Conservation (phyloP, 768 basidiomycete species). For the Mycena amicta region DNA sequence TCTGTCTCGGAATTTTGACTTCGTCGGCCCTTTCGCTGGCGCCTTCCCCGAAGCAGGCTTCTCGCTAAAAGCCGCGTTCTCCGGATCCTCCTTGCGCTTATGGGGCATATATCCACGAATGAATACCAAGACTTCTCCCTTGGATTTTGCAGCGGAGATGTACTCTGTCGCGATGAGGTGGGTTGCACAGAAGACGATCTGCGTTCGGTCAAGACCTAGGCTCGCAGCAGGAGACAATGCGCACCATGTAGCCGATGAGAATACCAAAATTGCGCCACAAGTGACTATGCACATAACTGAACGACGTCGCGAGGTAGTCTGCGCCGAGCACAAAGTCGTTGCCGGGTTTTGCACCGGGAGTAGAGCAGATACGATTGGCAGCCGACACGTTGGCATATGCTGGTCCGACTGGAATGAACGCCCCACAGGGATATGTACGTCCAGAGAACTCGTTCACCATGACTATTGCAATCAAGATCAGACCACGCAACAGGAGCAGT, state of each 20-base stretch:
- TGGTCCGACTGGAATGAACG: slow-evolving; percentile 35
- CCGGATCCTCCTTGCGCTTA: slow-evolving; percentile 26
- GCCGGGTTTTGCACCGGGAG: slow-evolving; percentile 44
- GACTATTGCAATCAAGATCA: slow-evolving; percentile 9
- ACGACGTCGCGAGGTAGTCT: slow-evolving; percentile 38
- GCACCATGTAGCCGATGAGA: slow-evolving; percentile 42
- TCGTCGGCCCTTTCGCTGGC: slow-evolving; percentile 20
- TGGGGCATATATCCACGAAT: slow-evolving; percentile 26
- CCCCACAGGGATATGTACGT: slow-evolving; percentile 36
- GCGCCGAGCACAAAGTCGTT: slow-evolving; percentile 43
- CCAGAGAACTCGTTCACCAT: slow-evolving; percentile 55
- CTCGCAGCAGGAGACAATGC: neutral
- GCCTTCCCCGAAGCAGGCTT: slow-evolving; percentile 17
- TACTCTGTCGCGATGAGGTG: slow-evolving; percentile 41
- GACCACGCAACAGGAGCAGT: neutral
- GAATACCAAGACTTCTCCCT: slow-evolving; percentile 33
- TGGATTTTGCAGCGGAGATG: slow-evolving; percentile 30
- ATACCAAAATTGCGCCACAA: slow-evolving; percentile 49
- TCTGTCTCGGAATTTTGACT: slow-evolving; percentile 19
- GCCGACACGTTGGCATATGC: slow-evolving; percentile 35
- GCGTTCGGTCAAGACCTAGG: too few species aligned
- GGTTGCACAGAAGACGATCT: slow-evolving; percentile 36
- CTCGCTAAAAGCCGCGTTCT: slow-evolving; percentile 32
- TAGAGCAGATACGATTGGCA: slow-evolving; percentile 45
- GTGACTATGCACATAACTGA: slow-evolving; percentile 28